Base-by-base conservation (phyloP, 1,284 basidiomycete species). In the Ustilago cynodontis region DNA sequence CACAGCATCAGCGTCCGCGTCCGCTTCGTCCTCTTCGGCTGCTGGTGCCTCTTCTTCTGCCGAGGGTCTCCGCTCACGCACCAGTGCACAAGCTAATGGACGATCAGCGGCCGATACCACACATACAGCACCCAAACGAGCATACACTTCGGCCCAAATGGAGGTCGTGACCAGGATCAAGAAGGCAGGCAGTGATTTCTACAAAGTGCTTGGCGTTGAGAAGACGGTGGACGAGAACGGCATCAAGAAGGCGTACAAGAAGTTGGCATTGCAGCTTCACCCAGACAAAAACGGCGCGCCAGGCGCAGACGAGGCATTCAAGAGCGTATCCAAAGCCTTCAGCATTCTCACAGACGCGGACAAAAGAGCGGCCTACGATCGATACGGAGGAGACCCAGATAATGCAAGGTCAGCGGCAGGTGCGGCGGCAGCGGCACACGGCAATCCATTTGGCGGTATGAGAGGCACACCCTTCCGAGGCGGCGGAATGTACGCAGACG, bases 251-350 rank as follows among this genome's bases (percentile, higher is more conserved):
- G 95, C 96, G 20, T 99, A 99, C 89, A 91, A 95, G 71, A 99
- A 98, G 94, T 90, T 98, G 64, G 96, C 96, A 41, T 88, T 99
- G 66, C 93, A 93, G 55, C 87, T 98, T 74, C 96, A 98, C 88
- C 96, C 96, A 0, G 96, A 99, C 87, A 98, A 98, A 88, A 98
- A 98, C 84, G 93, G 94, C 18, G 97, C 97, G 20, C 96, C 97
- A 14, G 94, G 95, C 20, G 96, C 97, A 16, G 97, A 99, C 77
- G 97, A 99, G 86, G 97, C 97, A 1, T 99, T 99, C 89, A 99
- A 99, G 88, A 89, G 94, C 91, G 95, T 99, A 14, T 98, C 95
- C 0, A 99, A 98, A 87, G 95, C 95, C 7, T 98, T 98, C 87
- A 94, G 95, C 85, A 92, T 98, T 6, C 88, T 98, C 20, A 97